Base-by-base conservation (phyloP, 345 rosid species). In the Brassica nigra region DNA sequence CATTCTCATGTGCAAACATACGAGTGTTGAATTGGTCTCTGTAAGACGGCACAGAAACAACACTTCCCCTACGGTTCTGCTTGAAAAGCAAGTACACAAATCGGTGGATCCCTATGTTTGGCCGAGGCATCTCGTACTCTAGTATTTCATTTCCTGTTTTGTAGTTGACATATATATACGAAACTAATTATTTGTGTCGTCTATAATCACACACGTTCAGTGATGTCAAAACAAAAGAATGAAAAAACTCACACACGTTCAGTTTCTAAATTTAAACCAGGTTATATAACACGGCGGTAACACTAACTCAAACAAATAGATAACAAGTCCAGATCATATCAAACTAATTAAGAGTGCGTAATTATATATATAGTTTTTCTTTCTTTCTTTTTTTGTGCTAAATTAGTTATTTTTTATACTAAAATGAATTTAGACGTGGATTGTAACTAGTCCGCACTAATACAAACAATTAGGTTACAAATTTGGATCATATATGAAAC, bases 81-180 rank as follows among this genome's bases (percentile, higher is more conserved):
- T 87, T 90, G 88, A 90, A 95, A 27, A 95, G 82, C 6, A 95
- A 67, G 76, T 90, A 92, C 84, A 89, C 98, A 57, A 87, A 95
- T 84, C 99, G 87, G 78, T 95, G 99, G 34, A 95, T 95, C 71
- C 99, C 99, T 75, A 95, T 95, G 86, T 85, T 92, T 34, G 99
- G 99, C 89, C 87, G 82, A 12, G 98, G 97, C 86, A 87, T 88
- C 80, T 95, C 99, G 76, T 95, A 95, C 81, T 72, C 87, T 84
- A 92, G 83, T 71, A 85, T 75, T 70, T 92, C 97, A 36, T 81
- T 89, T 62, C 97, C 97, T 94, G 85, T 70, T 20, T n/a, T 71
- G 11, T 15, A 63, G 7, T 65, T 66, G 70, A 49, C 30, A 66
- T 75, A 10, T 14, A 52, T 31, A 54, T 54, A 15, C 31, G 16